A percentile compares a stretch with the other conserved stretches of the same genome.
These are phyloP conservation scores for Boletus edulis DNA, from an alignment of 768 basidiomycete species.

Conservation along the genomic window DNA sequence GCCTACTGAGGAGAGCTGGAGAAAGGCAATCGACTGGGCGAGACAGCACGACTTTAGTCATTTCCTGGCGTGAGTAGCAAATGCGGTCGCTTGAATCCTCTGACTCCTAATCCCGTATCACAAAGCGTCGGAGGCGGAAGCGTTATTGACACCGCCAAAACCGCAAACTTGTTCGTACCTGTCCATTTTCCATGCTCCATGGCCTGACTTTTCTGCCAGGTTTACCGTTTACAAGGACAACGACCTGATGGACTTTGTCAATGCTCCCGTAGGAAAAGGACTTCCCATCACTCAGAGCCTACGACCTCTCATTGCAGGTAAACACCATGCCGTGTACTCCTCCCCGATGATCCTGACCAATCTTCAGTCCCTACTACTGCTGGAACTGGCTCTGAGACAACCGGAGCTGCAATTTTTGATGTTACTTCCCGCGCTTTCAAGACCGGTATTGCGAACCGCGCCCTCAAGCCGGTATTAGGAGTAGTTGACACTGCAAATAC, in stretches of 20 bases:
- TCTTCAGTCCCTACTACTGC: conserved; percentile 63
- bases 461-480: conserved; percentile 86
- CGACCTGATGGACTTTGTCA: conserved; percentile 94
- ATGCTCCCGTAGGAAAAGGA: conserved; percentile 93
- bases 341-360: not conserved
- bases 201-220: conserved; percentile 36
- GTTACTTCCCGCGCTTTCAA: conserved; percentile 92
- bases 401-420: conserved; percentile 91
- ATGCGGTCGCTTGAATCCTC: not conserved
- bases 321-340: conserved; percentile 8
- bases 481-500: conserved; percentile 90
- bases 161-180: conserved; percentile 74
- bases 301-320: conserved; percentile 80
- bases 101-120: not conserved
- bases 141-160: conserved; percentile 94
- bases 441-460: conserved; percentile 92
- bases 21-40: conserved; percentile 86
- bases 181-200: not conserved
- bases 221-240: conserved; percentile 91
- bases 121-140: conserved; percentile 87
- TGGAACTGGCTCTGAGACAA: conserved; percentile 94
- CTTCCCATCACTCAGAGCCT: conserved; percentile 73
- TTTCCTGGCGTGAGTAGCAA: conserved; percentile 72
- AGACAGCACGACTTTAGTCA: conserved; percentile 87
- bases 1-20: conserved; percentile 90